Evolutionary conservation across 495 filamentous ascomycete species (phyloP).

Genomic region (Cercophora scortea): DNA sequence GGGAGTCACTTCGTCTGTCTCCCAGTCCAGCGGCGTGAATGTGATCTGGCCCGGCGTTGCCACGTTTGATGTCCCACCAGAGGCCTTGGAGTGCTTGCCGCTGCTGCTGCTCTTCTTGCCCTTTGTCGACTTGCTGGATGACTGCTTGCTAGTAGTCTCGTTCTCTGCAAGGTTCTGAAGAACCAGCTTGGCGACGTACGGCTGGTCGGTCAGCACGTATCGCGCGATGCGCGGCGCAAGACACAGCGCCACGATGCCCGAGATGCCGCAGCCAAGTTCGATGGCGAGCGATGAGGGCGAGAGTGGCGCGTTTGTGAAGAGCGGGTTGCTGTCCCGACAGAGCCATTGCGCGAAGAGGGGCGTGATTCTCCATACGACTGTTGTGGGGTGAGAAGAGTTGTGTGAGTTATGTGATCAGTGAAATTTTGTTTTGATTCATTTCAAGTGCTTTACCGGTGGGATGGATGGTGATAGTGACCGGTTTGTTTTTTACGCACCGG

Average conservation of each 20-base stretch:
- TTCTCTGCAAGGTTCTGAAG: constrained; percentile 71
- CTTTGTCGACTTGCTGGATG: constrained; percentile 13
- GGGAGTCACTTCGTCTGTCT: constrained; percentile 41
- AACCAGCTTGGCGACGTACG: constrained; percentile 69
- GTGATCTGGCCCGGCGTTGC: constrained; percentile 20
- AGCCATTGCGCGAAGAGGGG: constrained; percentile 82
- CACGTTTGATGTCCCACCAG: background rate
- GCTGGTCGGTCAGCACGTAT: constrained; percentile 83
- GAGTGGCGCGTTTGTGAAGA: constrained; percentile 54
- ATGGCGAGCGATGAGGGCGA: constrained; percentile 50
- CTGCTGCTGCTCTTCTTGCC: background rate
- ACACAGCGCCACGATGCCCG: constrained; percentile 61
- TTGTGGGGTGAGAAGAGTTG: background rate
- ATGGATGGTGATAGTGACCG: background rate
- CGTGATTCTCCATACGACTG: constrained; percentile 89
- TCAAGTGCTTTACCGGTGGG: background rate
- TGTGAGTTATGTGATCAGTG: background rate
- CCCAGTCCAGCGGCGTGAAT: constrained; percentile 62
- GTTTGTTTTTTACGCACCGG: constrained; percentile 45
- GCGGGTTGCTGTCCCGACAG: constrained; percentile 45
- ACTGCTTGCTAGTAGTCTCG: background rate
- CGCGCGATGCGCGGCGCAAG: constrained; percentile 51
- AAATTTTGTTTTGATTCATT: too few relatives aligned
- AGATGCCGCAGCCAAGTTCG: constrained; percentile 85
- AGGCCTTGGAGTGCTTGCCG: background rate